Evolutionary conservation across 176 grass and related monocot species (phyloP).

Genomic region (Cenchrus americanus): DNA sequence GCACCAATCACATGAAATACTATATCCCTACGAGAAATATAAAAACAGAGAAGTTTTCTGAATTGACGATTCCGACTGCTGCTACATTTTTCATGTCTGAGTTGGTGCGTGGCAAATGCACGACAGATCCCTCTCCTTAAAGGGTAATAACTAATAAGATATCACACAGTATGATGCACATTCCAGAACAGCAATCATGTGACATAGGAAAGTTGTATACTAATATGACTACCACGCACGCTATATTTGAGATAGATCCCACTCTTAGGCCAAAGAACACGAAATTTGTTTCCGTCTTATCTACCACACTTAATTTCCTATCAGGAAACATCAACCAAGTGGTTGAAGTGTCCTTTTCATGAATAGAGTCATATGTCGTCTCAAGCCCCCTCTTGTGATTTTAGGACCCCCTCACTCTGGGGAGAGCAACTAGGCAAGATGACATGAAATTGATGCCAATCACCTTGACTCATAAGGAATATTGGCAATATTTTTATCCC

Average conservation of each 20-base stretch:
- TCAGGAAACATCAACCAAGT: constrained; percentile 14
- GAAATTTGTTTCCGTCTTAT: constrained; percentile 23
- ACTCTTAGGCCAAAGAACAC: constrained; percentile 22
- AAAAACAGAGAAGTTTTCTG: neutral
- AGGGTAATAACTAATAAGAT: constrained; percentile 12
- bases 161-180: constrained; percentile 25
- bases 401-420: constrained; percentile 3
- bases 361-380: constrained; percentile 28
- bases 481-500: constrained; percentile 19
- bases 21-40: constrained; percentile 1
- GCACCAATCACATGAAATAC: constrained; percentile 33
- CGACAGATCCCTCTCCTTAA: constrained; percentile 36
- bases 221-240: constrained; percentile 34
- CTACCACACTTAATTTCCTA: constrained; percentile 34
- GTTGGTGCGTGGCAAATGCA: constrained; percentile 33
- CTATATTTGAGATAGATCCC: constrained; percentile 49
- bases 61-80: constrained; percentile 14
- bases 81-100: constrained; percentile 29
- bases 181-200: constrained; percentile 46
- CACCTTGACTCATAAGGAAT: constrained; percentile 17
- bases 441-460: constrained; percentile 26
- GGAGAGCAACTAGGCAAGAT: constrained; percentile 23
- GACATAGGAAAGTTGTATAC: constrained; percentile 30
- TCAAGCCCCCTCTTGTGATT: constrained; percentile 23
- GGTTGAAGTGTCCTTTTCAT: constrained; percentile 42